Evolutionary conservation across 148 eudicot genomes (phyloP).

Genomic region (Vaccinium darrowii): DNA sequence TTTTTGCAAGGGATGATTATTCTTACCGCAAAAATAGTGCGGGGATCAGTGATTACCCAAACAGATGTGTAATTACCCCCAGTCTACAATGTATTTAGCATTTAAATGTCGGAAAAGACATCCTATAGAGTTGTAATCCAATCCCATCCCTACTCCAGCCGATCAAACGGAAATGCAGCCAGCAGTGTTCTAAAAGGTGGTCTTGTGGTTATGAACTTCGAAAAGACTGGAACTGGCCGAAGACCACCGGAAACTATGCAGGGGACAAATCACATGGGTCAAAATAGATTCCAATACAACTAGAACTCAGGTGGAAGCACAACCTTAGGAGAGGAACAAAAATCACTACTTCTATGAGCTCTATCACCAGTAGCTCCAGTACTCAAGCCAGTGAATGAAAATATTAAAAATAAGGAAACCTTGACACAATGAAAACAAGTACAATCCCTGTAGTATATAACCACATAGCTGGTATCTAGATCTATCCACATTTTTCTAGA

Average conservation of each 20-base stretch:
- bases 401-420: not conserved
- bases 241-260: not conserved
- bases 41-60: not conserved
- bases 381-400: not conserved
- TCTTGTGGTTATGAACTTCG: not conserved
- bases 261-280: not conserved
- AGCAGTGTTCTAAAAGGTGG: not conserved
- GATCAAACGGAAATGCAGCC: not conserved
- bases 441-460: not conserved
- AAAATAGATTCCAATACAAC: not conserved
- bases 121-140: not conserved
- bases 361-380: not conserved
- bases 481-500: constrained; percentile 7
- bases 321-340: not conserved
- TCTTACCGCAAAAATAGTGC: not conserved
- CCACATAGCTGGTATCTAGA: not conserved
- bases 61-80: no score
- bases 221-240: not conserved
- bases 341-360: not conserved
- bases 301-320: constrained; percentile 7
- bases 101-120: not conserved
- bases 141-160: not conserved
- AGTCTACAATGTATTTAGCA: not conserved
- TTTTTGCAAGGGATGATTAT: not conserved
- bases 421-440: not conserved